A percentile compares a stretch with the other conserved stretches of the same genome.
Conservation (phyloP, 192 early-diverging fungal species). For the Lobulomyces angularis region DNA sequence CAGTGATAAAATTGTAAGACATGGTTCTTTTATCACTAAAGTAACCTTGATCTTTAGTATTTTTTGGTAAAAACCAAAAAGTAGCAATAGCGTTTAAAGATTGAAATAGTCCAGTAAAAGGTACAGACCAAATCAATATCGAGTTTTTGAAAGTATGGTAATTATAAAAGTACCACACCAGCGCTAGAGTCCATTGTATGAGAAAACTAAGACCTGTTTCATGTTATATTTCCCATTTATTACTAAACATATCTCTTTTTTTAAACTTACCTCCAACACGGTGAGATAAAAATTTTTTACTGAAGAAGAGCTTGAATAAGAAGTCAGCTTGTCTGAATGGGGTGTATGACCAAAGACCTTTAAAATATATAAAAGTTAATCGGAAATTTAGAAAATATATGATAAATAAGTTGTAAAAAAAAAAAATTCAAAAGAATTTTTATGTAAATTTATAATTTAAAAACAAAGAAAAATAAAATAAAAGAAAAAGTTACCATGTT, state of each 20-base stretch:
- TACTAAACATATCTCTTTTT: neutral
- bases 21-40: slow-evolving; percentile 16
- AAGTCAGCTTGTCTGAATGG: slow-evolving; percentile 1
- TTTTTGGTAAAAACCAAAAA: slow-evolving; percentile 17
- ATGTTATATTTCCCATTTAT: neutral
- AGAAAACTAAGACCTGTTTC: slow-evolving; percentile 9
- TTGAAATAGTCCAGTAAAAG: slow-evolving; percentile 13
- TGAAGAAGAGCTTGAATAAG: slow-evolving; percentile 5
- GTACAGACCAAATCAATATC: slow-evolving; percentile 10
- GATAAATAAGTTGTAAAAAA: too few relatives aligned
- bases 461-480: too few relatives aligned
- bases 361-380: too few relatives aligned
- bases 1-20: slow-evolving; percentile 14
- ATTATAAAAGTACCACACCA: slow-evolving; percentile 13
- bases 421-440: too few relatives aligned
- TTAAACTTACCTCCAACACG: neutral
- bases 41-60: slow-evolving; percentile 14
- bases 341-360: neutral
- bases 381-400: too few relatives aligned
- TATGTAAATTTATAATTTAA: too few relatives aligned
- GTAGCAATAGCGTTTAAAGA: slow-evolving; percentile 15
- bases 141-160: slow-evolving; percentile 10
- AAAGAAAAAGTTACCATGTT: too few relatives aligned
- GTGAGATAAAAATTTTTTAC: too few relatives aligned
- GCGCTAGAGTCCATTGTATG: slow-evolving; percentile 14